Evolutionary conservation across 2,329 filamentous ascomycete species (phyloP).

Genomic region (Aspergillus melleus): DNA sequence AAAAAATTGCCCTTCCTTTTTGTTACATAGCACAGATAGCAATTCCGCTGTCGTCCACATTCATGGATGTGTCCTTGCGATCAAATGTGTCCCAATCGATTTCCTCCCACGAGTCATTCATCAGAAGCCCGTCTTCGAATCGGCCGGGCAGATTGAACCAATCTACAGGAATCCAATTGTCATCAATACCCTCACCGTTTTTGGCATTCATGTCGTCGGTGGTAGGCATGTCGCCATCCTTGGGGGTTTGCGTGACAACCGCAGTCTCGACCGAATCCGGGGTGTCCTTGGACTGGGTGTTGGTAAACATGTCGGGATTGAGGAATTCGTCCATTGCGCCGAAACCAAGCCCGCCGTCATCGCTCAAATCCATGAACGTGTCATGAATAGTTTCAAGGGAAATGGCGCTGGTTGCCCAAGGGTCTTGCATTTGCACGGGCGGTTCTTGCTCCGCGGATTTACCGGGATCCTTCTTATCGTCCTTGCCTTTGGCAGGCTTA

Average conservation of each 20-base stretch:
- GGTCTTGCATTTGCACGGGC: conserved; percentile 25
- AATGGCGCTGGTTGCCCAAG: conserved; percentile 40
- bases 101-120: conserved; percentile 30
- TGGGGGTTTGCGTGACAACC: conserved; percentile 38
- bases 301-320: conserved; percentile 36
- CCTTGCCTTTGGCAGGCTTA: conserved; percentile 28
- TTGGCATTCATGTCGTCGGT: conserved; percentile 33
- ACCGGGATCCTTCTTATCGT: conserved; percentile 26
- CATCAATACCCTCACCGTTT: conserved; percentile 24
- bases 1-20: conserved; percentile 6
- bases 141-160: conserved; percentile 34
- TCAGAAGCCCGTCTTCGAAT: conserved; percentile 24
- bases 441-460: conserved; percentile 23
- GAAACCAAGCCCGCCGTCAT: conserved; percentile 35
- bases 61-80: conserved; percentile 28
- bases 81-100: conserved; percentile 44
- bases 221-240: conserved; percentile 35
- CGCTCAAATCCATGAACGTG: conserved; percentile 36
- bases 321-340: conserved; percentile 41
- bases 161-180: conserved; percentile 33
- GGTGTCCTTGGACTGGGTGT: conserved; percentile 34
- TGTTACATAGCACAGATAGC: conserved; percentile 29
- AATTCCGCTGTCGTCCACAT: conserved; percentile 26
- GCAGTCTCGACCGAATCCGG: conserved; percentile 39
- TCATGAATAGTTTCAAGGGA: conserved; percentile 40